Base-by-base conservation (phyloP, 164 flowering plant genomes). In the Chimonanthus salicifolius region DNA sequence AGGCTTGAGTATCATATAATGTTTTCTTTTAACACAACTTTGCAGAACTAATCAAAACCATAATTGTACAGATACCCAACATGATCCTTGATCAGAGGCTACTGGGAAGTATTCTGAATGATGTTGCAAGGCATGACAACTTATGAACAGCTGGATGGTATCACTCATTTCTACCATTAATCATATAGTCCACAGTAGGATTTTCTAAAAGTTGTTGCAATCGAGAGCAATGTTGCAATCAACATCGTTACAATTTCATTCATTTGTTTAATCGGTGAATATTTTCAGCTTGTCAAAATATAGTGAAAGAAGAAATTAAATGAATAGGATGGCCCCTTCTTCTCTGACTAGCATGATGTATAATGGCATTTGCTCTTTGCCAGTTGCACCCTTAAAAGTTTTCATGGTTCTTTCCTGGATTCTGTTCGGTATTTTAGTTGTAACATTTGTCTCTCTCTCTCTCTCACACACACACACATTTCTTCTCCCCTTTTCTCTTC, bases 81-180 rank as follows among this genome's bases (percentile, higher is more conserved):
- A 92, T 94, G 96, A 78, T 92, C 49, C 77, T 88, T 43, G 97
- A 91, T 78, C 97, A 90, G 80, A 88, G 91, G 79, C 83, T 94
- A 75, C 89, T 91, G 0, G 97, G 95, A 58, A 91, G 84, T 73
- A 85, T 84, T 77, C 78, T 90, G 67, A 83, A 81, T 72, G 77
- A 78, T 54, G 75, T 20, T 21, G 51, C 13, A 6, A 16, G 47
- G 58, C 48, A 47, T 5, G 70, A 15, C 18, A 58, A 71, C 64
- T 7, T 8, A 47, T 16, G 67, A 65, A 13, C 62, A 1, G 62
- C 69, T 11, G 68, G 3, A 11, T 72, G 44, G 64, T 68, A 2
- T 11, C 16, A 66, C 68, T 66, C 45, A 18, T 66, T 44, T 66
- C 33, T 33, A 33, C 33, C 33, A 33, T 3, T 15, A 54, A 54